Evolutionary conservation across 225 moss, liverwort and hornwort genomes (phyloP), one percentile per base, ranked within the genome.

Genomic region (Thuidium tamariscinum): DNA sequence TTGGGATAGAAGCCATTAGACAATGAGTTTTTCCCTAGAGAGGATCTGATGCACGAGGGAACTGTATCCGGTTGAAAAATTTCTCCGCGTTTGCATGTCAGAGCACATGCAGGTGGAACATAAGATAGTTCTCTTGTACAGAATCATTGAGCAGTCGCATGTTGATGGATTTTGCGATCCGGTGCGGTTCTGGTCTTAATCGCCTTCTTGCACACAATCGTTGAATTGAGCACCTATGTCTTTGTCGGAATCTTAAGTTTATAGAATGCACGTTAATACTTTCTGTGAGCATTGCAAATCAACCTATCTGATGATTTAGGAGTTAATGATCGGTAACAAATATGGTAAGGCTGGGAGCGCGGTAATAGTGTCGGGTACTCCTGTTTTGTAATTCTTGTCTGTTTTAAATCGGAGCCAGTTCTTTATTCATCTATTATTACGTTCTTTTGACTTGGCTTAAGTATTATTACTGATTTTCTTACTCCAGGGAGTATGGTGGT

Each of bases 281-380:
- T 57, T 39, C 48, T 84, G 30, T 39, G 82, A 54, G 39, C 82
- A 55, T 80, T 67, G 73, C 23, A 82, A 82, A 52, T 77, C 73
- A 67, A 49, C 74, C 66, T 66, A 48, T 26, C 66, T 46, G 57
- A 64, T 82, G 57, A n/a, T n/a, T 48, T 27, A 48, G 57, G 56
- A 79, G 60, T 83, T 66, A 88, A 82, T 83, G 80, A 88, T 74
- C 37, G 86, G 16, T 73, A 88, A 46, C 57, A 83, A 84, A 83
- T 34, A 52, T 46, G 54, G 11, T 25, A 48, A 22, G 66, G 30
- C 73, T 79, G 48, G 48, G 67, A 81, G 68, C 67, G 39, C 22
- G 25, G 18, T 36, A 60, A 52, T 67, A 82, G 52, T 74, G 75
- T 86, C 83, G 22, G 49, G 49, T 69, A 23, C 83, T 83, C 80